Evolutionary conservation across 148 eudicot species (phyloP).

Genomic region (Rhododendron molle): DNA sequence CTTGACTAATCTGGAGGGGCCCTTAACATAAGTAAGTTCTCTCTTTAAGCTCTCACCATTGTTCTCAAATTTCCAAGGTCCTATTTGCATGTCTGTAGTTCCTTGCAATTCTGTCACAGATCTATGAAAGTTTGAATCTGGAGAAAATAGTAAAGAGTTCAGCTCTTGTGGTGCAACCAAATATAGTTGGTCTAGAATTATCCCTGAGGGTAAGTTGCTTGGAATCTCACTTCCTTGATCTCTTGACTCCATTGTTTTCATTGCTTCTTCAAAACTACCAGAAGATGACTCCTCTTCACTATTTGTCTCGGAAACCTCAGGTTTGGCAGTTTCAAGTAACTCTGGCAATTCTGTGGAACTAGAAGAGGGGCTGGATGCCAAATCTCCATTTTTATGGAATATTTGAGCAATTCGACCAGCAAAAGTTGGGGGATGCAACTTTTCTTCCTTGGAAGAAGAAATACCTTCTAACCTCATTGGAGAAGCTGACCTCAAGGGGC

Average conservation of each 20-base stretch:
- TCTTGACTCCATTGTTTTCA: conserved; percentile 47
- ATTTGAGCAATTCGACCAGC: conserved; percentile 44
- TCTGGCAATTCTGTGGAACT: conserved; percentile 25
- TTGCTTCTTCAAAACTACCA: conserved; percentile 52
- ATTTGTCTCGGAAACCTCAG: conserved; percentile 27
- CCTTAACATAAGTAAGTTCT: conserved; percentile 53
- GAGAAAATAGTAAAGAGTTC: conserved; percentile 68
- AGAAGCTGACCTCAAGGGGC: conserved; percentile 42
- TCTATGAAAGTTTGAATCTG: conserved; percentile 53
- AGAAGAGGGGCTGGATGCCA: conserved; percentile 17
- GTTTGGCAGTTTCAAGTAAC: conserved; percentile 31
- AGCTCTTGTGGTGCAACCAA: conserved; percentile 50
- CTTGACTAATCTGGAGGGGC: conserved; percentile 63
- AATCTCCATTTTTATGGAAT: conserved; percentile 37
- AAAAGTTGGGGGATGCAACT: conserved; percentile 26
- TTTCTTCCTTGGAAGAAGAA: conserved; percentile 45
- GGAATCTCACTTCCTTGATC: conserved; percentile 62
- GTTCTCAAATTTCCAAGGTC: conserved; percentile 66
- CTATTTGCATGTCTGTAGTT: conserved; percentile 50
- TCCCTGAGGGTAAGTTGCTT: conserved; percentile 59
- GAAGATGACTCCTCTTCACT: conserved; percentile 37
- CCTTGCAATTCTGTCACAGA: conserved; percentile 51
- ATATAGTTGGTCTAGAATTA: conserved; percentile 65
- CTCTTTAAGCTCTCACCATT: conserved; percentile 46
- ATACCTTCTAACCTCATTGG: conserved; percentile 35